Evolutionary conservation across 768 basidiomycete species (phyloP).

Genomic region (Coprinopsis strossmayeri): DNA sequence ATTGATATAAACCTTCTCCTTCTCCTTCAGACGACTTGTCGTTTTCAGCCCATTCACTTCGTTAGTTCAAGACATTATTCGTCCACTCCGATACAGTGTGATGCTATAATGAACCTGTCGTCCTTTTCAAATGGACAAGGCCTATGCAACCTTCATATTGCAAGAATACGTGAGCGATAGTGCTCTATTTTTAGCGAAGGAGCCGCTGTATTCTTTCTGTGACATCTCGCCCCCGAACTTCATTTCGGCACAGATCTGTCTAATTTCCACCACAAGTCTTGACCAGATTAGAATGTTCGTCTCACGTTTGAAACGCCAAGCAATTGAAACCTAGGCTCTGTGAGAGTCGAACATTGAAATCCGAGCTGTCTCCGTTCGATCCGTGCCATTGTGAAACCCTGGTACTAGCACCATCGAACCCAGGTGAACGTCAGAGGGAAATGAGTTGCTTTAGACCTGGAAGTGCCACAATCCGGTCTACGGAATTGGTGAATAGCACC

Average conservation of each 20-base stretch:
- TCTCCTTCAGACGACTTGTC: conserved; percentile 2
- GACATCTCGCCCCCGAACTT: conserved; percentile 6
- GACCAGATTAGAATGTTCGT: neutral
- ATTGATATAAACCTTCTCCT: conserved; percentile 9
- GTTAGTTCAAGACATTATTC: conserved; percentile 1
- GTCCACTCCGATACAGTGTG: too few species aligned
- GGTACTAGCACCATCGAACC: too few species aligned
- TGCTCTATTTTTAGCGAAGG: neutral
- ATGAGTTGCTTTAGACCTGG: too few species aligned
- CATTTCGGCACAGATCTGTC: conserved; percentile 1
- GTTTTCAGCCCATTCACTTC: neutral
- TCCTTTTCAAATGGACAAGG: too few species aligned
- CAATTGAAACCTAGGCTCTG: neutral
- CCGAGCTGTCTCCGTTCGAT: conserved; percentile 1
- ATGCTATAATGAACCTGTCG: too few species aligned
- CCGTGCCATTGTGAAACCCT: neutral
- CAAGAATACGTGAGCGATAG: neutral
- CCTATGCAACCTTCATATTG: too few species aligned
- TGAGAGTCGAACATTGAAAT: neutral
- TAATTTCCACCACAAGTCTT: neutral
- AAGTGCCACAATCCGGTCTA: too few species aligned
- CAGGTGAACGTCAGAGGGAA: too few species aligned
- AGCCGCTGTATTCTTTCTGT: neutral
- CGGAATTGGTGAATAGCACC: too few species aligned
- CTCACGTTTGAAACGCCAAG: conserved; percentile 1